These are phyloP conservation scores for Jackrogersella minutella DNA, from an alignment of 495 filamentous ascomycete species.

Conservation along the genomic window DNA sequence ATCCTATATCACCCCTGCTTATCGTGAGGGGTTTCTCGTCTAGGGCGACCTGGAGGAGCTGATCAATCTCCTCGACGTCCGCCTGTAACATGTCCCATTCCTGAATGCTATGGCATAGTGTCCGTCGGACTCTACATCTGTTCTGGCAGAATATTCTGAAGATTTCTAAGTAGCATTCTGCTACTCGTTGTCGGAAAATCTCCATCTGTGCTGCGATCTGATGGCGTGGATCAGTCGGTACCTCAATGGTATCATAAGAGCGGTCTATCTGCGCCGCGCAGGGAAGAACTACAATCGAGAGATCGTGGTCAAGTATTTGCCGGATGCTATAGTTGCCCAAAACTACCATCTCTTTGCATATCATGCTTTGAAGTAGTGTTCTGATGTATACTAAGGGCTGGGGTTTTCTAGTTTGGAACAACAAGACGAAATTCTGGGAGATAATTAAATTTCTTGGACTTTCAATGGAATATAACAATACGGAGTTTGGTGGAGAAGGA, in stretches of 20 bases:
- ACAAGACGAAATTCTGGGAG: conserved; percentile 68
- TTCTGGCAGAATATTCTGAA: conserved; percentile 88
- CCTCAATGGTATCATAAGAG: conserved; percentile 75
- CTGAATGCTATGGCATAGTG: conserved; percentile 78
- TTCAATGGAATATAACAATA: conserved; percentile 10
- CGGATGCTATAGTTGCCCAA: conserved; percentile 72
- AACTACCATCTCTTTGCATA: conserved; percentile 74
- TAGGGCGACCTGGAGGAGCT: conserved; percentile 69
- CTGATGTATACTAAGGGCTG: conserved; percentile 86
- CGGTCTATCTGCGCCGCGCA: conserved; percentile 74
- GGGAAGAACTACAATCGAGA: conserved; percentile 78
- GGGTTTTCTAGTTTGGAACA: conserved; percentile 79
- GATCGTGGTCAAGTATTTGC: conserved; percentile 79
- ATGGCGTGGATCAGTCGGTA: conserved; percentile 77
- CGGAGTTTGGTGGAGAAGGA: no score
- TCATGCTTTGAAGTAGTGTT: conserved; percentile 76
- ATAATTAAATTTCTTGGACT: conserved; percentile 18
- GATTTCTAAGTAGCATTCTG: conserved; percentile 80
- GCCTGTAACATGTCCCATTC: conserved; percentile 88
- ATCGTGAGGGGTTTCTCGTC: conserved; percentile 64
- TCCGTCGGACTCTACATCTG: conserved; percentile 82
- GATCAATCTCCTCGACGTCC: conserved; percentile 83
- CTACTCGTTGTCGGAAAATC: conserved; percentile 75
- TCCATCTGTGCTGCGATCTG: conserved; percentile 81
- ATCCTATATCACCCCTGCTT: conserved; percentile 54